Evolutionary conservation across 768 basidiomycete genomes (phyloP).

Genomic region (Lactarius vividus): DNA sequence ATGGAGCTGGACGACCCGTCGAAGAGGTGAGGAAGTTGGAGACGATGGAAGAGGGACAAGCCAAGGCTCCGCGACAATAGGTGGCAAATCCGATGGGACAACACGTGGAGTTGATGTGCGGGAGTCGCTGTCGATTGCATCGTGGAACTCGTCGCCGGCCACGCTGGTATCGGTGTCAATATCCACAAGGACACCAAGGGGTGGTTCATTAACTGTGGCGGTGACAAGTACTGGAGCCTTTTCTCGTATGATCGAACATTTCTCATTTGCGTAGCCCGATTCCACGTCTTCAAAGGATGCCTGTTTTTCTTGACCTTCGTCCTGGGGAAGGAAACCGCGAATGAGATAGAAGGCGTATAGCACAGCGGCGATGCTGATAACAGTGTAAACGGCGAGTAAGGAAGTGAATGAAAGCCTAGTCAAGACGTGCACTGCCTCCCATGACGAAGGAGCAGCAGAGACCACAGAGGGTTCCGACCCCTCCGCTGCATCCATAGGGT

Average conservation of each 20-base stretch:
- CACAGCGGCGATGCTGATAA: slow-evolving; percentile 30
- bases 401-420: slow-evolving; percentile 14
- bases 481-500: slow-evolving; percentile 5
- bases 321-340: slow-evolving; percentile 27
- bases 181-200: slow-evolving; percentile 15
- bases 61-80: slow-evolving; percentile 16
- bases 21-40: slow-evolving; percentile 29
- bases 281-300: slow-evolving; percentile 10
- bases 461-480: slow-evolving; percentile 9
- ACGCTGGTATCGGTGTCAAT: slow-evolving; percentile 14
- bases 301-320: slow-evolving; percentile 29
- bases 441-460: not conserved
- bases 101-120: not conserved
- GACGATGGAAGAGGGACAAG: slow-evolving; percentile 27
- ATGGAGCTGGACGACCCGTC: slow-evolving; percentile 25
- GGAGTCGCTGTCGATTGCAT: not conserved
- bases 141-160: slow-evolving; percentile 14
- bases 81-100: slow-evolving; percentile 14
- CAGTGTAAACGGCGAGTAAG: slow-evolving; percentile 19
- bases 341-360: slow-evolving; percentile 29
- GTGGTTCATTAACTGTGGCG: not conserved
- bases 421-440: slow-evolving; percentile 6
- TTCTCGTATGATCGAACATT: slow-evolving; percentile 12
- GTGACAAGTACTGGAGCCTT: not conserved
- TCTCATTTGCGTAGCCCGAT: slow-evolving; percentile 13